Conservation (phyloP, 257 asterid genomes). For the Prunella vulgaris region DNA sequence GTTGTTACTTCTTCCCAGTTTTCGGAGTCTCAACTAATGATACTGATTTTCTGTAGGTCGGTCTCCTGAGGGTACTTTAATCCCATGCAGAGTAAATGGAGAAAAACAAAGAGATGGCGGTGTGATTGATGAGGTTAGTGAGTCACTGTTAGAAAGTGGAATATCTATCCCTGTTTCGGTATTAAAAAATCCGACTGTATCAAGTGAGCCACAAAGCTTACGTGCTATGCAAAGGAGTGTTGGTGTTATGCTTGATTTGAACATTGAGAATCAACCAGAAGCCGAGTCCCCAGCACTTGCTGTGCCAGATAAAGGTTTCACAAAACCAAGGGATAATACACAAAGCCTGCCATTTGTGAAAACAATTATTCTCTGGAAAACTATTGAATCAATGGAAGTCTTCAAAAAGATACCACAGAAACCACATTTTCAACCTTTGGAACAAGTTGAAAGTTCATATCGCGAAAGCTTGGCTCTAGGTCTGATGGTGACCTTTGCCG, state of each 20-base stretch:
- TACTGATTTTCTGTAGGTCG: slow-evolving; percentile 27
- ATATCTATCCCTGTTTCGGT: background rate
- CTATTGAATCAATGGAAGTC: slow-evolving; percentile 64
- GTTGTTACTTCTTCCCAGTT: background rate
- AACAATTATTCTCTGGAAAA: slow-evolving; percentile 54
- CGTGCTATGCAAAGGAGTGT: slow-evolving; percentile 25
- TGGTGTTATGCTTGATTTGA: background rate
- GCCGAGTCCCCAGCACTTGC: background rate
- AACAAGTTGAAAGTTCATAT: slow-evolving; percentile 29
- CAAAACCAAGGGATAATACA: slow-evolving; percentile 19
- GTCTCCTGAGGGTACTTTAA: slow-evolving; percentile 23
- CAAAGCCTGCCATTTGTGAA: slow-evolving; percentile 60
- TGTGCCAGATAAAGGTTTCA: background rate
- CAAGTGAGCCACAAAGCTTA: slow-evolving; percentile 8
- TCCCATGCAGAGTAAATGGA: slow-evolving; percentile 23
- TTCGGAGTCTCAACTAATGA: background rate
- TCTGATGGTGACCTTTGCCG: slow-evolving; percentile 59
- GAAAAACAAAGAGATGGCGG: slow-evolving; percentile 19
- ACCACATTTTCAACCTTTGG: slow-evolving; percentile 77
- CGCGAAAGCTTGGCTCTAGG: slow-evolving; percentile 87
- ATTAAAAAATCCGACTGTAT: background rate
- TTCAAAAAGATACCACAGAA: slow-evolving; percentile 66
- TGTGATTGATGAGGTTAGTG: slow-evolving; percentile 9
- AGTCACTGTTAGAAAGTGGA: slow-evolving; percentile 2
- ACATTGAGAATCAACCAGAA: slow-evolving; percentile 14